Percentiles rank a stretch among this genome's conserved stretches.
phyloP scores from a whole-genome alignment of 768 basidiomycete genomes.

The Mycena pura region DNA sequence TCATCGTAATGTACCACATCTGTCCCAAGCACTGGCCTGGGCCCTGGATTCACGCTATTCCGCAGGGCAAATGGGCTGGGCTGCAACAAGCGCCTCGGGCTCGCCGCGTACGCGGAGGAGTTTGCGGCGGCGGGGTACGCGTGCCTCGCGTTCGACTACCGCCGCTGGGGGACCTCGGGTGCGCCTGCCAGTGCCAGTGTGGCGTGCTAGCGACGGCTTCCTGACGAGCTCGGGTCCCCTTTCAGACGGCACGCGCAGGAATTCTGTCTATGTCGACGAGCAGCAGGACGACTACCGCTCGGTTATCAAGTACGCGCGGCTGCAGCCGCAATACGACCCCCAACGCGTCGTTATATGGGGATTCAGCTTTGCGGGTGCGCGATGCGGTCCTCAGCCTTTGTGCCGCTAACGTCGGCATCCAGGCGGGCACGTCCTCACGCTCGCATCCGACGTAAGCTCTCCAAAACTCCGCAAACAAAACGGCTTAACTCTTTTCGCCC shows the following conservation, averaged over 20 bases:
- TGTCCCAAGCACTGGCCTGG: not conserved
- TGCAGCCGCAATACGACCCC: slow-evolving; percentile 38
- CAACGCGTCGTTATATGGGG: slow-evolving; percentile 43
- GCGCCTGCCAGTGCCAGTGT: not conserved
- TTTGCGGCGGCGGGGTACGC: slow-evolving; percentile 39
- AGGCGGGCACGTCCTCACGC: slow-evolving; percentile 39
- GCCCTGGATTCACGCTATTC: not conserved
- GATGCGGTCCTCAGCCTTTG: not conserved
- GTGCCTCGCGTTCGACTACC: slow-evolving; percentile 42
- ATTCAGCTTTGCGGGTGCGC: slow-evolving; percentile 34
- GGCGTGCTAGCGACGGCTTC: not conserved
- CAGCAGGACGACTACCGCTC: slow-evolving; percentile 45
- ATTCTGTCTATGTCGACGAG: slow-evolving; percentile 35
- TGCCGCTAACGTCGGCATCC: not conserved
- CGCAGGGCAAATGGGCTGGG: slow-evolving; percentile 39
- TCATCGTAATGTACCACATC: slow-evolving; percentile 27
- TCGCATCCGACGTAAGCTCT: slow-evolving; percentile 35
- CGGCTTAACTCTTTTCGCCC: not conserved
- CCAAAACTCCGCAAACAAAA: not conserved
- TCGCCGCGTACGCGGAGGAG: slow-evolving; percentile 34
- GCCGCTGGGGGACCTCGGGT: slow-evolving; percentile 42
- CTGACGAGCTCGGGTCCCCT: not conserved
- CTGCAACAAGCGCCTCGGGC: slow-evolving; percentile 35
- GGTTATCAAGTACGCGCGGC: slow-evolving; percentile 41
- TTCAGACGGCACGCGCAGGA: slow-evolving; percentile 38